These are phyloP conservation scores for Protea cynaroides DNA, from an alignment of 164 flowering plant species.

Conservation along the genomic window DNA sequence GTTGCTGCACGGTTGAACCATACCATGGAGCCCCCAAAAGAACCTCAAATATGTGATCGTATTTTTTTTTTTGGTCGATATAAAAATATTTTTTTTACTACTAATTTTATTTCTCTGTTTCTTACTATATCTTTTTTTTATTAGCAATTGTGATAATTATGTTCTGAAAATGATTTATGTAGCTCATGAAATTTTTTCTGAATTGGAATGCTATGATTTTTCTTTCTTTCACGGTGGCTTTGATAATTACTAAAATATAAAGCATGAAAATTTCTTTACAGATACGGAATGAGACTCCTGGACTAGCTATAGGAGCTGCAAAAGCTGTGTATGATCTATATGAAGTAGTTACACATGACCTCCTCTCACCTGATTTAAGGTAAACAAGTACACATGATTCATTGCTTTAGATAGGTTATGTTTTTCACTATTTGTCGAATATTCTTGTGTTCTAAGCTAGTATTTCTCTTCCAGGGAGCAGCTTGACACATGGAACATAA, in stretches of 20 bases:
- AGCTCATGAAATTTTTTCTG: background rate
- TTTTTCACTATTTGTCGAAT: background rate
- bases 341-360: constrained; percentile 93
- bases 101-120: too few species aligned
- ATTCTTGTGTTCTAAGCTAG: background rate
- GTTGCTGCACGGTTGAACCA: too few species aligned
- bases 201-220: background rate
- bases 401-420: background rate
- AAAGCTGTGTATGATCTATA: constrained; percentile 76
- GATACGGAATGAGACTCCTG: constrained; percentile 69
- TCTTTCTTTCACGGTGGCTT: too few species aligned
- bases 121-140: too few species aligned
- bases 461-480: constrained; percentile 55
- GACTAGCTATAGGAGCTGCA: constrained; percentile 79
- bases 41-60: too few species aligned
- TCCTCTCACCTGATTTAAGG: constrained; percentile 81
- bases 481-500: constrained; percentile 89
- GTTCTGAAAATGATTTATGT: too few species aligned
- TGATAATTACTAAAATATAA: too few species aligned
- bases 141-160: too few species aligned
- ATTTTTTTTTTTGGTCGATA: too few species aligned
- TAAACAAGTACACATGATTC: constrained; percentile 15
- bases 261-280: constrained; percentile 15
- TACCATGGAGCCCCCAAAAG: too few species aligned
- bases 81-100: too few species aligned